Conservation (phyloP, 352 stramenopile genomes). For the Pythium monospermum region DNA sequence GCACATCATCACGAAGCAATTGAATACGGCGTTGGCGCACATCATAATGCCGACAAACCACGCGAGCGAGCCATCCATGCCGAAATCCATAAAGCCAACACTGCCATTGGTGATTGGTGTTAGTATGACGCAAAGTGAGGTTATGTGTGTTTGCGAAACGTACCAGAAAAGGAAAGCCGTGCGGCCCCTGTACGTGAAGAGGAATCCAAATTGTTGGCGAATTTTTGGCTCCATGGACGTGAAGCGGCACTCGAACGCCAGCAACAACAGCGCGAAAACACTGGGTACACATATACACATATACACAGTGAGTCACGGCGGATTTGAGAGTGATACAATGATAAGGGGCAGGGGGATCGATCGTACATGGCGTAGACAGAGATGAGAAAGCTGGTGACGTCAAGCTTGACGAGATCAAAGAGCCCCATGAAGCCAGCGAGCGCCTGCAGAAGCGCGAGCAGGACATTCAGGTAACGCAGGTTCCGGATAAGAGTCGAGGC, state of each 20-base stretch:
- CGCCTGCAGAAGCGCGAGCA: constrained; percentile 74
- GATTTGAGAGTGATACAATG: too few species aligned
- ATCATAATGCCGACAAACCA: constrained; percentile 74
- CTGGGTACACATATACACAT: too few species aligned
- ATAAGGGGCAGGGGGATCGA: too few species aligned
- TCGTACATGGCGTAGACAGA: constrained; percentile 83
- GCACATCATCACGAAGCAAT: constrained; percentile 75
- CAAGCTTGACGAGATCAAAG: constrained; percentile 80
- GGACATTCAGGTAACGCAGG: constrained; percentile 78
- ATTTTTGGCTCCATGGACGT: constrained; percentile 85
- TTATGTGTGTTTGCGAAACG: too few species aligned
- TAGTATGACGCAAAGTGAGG: too few species aligned
- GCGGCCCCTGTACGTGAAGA: constrained; percentile 84
- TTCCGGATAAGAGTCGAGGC: constrained; percentile 69
- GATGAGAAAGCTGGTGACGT: constrained; percentile 86
- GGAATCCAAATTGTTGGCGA: constrained; percentile 80
- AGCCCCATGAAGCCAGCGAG: constrained; percentile 80
- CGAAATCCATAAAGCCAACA: constrained; percentile 87
- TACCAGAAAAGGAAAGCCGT: constrained; percentile 83
- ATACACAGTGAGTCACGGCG: too few species aligned
- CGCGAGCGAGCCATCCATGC: constrained; percentile 68
- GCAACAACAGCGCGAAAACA: constrained; percentile 75
- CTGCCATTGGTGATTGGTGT: constrained; percentile 12
- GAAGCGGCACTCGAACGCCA: constrained; percentile 86
- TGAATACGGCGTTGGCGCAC: constrained; percentile 71